These are phyloP conservation scores for Eimeria maxima DNA, from an alignment of 169 alveolate genomes.

Conservation along the genomic window DNA sequence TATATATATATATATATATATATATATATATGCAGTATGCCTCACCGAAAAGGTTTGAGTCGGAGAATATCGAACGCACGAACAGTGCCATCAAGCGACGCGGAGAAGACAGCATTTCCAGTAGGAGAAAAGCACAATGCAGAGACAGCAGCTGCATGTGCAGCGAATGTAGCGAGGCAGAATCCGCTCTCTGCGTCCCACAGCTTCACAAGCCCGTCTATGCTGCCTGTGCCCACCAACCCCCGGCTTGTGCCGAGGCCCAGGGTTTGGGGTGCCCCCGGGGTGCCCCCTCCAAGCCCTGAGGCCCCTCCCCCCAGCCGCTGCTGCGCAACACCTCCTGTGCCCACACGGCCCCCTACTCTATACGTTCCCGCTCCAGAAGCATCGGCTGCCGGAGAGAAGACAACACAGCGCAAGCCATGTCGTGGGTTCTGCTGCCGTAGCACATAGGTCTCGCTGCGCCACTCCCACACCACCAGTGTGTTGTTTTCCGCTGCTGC, in stretches of 20 bases:
- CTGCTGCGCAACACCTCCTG: conserved; percentile 47
- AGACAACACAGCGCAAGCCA: conserved; percentile 88
- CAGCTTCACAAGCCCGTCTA: conserved; percentile 97
- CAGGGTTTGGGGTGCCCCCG: conserved; percentile 44
- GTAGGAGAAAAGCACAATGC: conserved; percentile 96
- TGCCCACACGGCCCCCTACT: conserved; percentile 60
- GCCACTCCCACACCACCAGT: conserved; percentile 99
- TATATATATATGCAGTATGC: background rate
- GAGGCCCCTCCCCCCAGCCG: background rate
- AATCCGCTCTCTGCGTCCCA: conserved; percentile 97
- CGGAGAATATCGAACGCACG: conserved; percentile 98
- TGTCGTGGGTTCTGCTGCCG: conserved; percentile 97
- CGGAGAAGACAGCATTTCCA: conserved; percentile 96
- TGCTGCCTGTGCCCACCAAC: conserved; percentile 98
- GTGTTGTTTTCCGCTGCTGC: conserved; percentile 88
- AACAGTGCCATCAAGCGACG: conserved; percentile 99
- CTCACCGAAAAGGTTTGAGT: conserved; percentile 86
- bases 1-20: conserved; percentile 24
- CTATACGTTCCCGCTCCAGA: conserved; percentile 69
- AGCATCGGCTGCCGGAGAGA: conserved; percentile 83
- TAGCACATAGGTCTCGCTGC: conserved; percentile 97
- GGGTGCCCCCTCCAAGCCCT: background rate
- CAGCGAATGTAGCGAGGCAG: conserved; percentile 97
- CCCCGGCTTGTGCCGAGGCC: conserved; percentile 85
- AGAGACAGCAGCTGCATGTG: conserved; percentile 96